Conservation (phyloP, 2,329 filamentous ascomycete genomes). For the Colletotrichum lindemuthianum region DNA sequence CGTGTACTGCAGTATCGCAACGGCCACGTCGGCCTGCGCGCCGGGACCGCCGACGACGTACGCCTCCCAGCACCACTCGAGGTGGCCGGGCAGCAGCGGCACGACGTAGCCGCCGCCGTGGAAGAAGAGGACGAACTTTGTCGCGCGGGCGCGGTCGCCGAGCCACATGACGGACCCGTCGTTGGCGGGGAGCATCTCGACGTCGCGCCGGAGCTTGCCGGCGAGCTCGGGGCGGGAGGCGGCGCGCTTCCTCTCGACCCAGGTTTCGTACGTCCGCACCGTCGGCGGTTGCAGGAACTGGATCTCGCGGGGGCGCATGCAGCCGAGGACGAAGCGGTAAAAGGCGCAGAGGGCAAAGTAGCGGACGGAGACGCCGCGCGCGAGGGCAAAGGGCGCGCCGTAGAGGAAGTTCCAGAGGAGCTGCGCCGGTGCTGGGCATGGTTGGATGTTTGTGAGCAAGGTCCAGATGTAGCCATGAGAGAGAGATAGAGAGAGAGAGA, state of each 20-base stretch:
- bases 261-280: conserved; percentile 38
- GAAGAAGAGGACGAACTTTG: conserved; percentile 43
- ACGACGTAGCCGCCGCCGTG: conserved; percentile 45
- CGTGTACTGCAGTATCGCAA: conserved; percentile 35
- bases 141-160: conserved; percentile 41
- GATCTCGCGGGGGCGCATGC: conserved; percentile 36
- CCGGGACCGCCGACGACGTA: conserved; percentile 37
- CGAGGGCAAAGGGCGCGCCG: conserved; percentile 33
- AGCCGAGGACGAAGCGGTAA: conserved; percentile 30
- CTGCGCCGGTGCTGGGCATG: conserved; percentile 32
- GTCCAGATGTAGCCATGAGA: background rate
- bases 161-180: conserved; percentile 42
- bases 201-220: conserved; percentile 8
- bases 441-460: background rate
- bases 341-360: conserved; percentile 37
- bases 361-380: conserved; percentile 34
- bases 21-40: conserved; percentile 26
- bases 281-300: conserved; percentile 39
- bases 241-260: conserved; percentile 38
- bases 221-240: conserved; percentile 7
- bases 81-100: conserved; percentile 37
- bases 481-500: no score
- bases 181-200: conserved; percentile 20
- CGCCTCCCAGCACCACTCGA: conserved; percentile 42
- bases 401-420: conserved; percentile 23